These are phyloP conservation scores for Neoascochyta sp. DNA, from an alignment of 2,329 filamentous ascomycete species.

Conservation along the genomic window DNA sequence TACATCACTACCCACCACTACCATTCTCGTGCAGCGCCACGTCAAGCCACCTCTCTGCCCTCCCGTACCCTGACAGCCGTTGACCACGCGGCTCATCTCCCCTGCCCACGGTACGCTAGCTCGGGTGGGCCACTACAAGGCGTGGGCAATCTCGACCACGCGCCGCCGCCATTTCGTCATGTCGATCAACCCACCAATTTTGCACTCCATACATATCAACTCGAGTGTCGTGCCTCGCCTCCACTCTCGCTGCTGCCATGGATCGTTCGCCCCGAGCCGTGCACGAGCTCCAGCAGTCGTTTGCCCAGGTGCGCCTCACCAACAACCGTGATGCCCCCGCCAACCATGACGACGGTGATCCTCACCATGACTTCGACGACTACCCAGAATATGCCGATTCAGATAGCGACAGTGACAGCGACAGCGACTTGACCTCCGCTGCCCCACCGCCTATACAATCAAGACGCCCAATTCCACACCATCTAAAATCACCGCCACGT, in stretches of 20 bases:
- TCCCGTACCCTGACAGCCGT: too few relatives aligned
- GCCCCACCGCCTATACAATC: constrained; percentile 16
- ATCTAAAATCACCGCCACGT: constrained; percentile 3
- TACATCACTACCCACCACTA: too few relatives aligned
- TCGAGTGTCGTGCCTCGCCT: constrained; percentile 3
- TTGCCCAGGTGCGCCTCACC: constrained; percentile 9
- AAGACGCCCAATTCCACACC: constrained; percentile 9
- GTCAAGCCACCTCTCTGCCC: too few relatives aligned
- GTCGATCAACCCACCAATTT: constrained; percentile 5
- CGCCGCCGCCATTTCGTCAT: constrained; percentile 15
- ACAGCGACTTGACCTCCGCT: constrained; percentile 16
- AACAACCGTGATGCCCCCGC: constrained; percentile 1
- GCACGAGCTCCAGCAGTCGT: constrained; percentile 13
- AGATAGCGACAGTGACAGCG: constrained; percentile 9
- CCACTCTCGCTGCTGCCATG: constrained; percentile 9
- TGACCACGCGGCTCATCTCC: constrained; percentile 4
- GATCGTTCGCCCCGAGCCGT: constrained; percentile 17
- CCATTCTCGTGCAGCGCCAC: too few relatives aligned
- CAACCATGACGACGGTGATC: not conserved
- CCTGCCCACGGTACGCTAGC: constrained; percentile 7
- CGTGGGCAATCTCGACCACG: constrained; percentile 7
- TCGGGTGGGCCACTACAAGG: constrained; percentile 9
- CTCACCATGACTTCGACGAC: not conserved
- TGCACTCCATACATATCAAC: constrained; percentile 1
- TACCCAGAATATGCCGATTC: too few relatives aligned